Percentiles rank a stretch among this genome's conserved stretches.
These are phyloP conservation scores for Emericellopsis atlantica DNA, from an alignment of 2,329 filamentous ascomycete genomes.

Conservation along the genomic window DNA sequence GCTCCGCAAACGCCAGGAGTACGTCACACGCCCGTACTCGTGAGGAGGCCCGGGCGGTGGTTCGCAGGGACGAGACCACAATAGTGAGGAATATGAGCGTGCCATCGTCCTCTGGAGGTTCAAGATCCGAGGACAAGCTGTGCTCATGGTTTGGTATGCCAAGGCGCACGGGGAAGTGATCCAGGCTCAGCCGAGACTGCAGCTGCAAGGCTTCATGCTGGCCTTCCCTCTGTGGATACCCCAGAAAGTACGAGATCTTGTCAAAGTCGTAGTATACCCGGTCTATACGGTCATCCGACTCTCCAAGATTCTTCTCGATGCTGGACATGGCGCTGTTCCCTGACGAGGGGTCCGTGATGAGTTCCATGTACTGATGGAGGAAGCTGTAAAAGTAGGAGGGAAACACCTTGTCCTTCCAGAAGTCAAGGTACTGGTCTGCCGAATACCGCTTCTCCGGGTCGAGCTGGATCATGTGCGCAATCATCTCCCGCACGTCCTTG, in stretches of 20 bases:
- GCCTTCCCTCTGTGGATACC: slow-evolving; percentile 43
- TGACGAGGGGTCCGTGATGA: slow-evolving; percentile 82
- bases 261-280: slow-evolving; percentile 91
- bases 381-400: slow-evolving; percentile 97
- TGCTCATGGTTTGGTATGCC: slow-evolving; percentile 81
- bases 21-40: slow-evolving; percentile 84
- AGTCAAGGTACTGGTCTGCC: slow-evolving; percentile 85
- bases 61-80: slow-evolving; percentile 77
- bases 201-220: slow-evolving; percentile 13
- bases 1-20: slow-evolving; percentile 80
- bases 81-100: slow-evolving; percentile 86
- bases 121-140: slow-evolving; percentile 45
- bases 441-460: slow-evolving; percentile 87
- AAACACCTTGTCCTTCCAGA: slow-evolving; percentile 86
- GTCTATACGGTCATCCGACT: slow-evolving; percentile 89
- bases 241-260: slow-evolving; percentile 91
- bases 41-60: slow-evolving; percentile 78
- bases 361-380: slow-evolving; percentile 92
- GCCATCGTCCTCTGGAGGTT: slow-evolving; percentile 66
- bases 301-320: slow-evolving; percentile 57
- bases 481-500: slow-evolving; percentile 73
- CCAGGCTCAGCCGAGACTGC: slow-evolving; percentile 34
- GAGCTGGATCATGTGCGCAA: slow-evolving; percentile 91
- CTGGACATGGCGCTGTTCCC: slow-evolving; percentile 61
- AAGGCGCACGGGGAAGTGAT: slow-evolving; percentile 68